These are phyloP conservation scores for Blastobotrys proliferans DNA, from an alignment of 1,139 yeast species.

Conservation along the genomic window DNA sequence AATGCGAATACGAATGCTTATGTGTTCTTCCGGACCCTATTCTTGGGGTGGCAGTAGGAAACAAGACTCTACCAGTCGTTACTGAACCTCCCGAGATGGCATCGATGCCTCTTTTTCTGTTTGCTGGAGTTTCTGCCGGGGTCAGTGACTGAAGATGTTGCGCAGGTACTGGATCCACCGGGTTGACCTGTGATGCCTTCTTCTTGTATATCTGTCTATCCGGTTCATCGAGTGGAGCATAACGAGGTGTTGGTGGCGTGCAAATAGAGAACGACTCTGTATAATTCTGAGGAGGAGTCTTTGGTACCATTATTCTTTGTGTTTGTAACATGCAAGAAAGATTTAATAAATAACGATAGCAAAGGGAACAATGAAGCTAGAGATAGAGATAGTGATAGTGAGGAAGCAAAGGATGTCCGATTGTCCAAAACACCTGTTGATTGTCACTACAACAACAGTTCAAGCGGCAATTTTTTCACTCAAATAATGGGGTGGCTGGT, in stretches of 20 bases:
- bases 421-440: not conserved
- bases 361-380: not conserved
- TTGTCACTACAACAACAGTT: not conserved
- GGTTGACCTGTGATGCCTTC: not conserved
- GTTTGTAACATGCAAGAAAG: not conserved
- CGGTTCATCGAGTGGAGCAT: slow-evolving; percentile 36
- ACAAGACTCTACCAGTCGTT: slow-evolving; percentile 19
- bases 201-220: slow-evolving; percentile 22
- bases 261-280: slow-evolving; percentile 20
- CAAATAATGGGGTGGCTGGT: slow-evolving; percentile 1
- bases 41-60: slow-evolving; percentile 20
- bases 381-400: not conserved
- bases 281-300: slow-evolving; percentile 31
- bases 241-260: slow-evolving; percentile 37
- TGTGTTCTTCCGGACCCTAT: slow-evolving; percentile 13
- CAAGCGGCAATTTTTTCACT: too few relatives aligned
- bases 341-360: not conserved
- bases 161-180: slow-evolving; percentile 1
- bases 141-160: slow-evolving; percentile 20
- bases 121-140: slow-evolving; percentile 27
- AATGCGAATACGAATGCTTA: not conserved
- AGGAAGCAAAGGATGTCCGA: not conserved
- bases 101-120: slow-evolving; percentile 21
- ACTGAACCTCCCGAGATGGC: slow-evolving; percentile 11
- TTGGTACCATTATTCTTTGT: slow-evolving; percentile 22